These are phyloP conservation scores for Penicillium sp. DNA, from an alignment of 2,329 filamentous ascomycete species.

Conservation along the genomic window DNA sequence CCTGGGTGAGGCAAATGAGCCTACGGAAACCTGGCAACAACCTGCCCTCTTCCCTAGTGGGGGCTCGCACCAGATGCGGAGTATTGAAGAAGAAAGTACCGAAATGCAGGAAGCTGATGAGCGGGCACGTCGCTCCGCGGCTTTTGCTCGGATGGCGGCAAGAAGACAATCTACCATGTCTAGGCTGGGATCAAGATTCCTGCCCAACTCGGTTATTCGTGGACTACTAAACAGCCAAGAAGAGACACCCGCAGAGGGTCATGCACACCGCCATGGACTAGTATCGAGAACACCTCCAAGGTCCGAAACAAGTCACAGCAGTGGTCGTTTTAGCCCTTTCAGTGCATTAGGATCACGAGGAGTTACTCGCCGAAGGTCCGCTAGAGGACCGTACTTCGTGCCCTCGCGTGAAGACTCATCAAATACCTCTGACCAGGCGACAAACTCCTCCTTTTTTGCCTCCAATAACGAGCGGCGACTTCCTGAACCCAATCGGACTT, in stretches of 20 bases:
- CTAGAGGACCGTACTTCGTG: conserved; percentile 45
- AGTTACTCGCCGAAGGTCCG: conserved; percentile 44
- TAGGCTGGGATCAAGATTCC: conserved; percentile 50
- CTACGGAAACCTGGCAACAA: conserved; percentile 25
- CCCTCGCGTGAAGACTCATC: conserved; percentile 40
- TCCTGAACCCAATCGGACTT: conserved; percentile 35
- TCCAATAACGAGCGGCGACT: conserved; percentile 27
- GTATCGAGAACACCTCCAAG: conserved; percentile 43
- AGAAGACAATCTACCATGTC: conserved; percentile 54
- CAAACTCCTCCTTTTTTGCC: conserved; percentile 32
- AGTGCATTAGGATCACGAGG: conserved; percentile 44
- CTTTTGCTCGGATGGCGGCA: conserved; percentile 40
- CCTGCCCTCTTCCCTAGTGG: conserved; percentile 13
- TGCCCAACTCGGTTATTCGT: conserved; percentile 52
- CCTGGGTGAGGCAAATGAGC: conserved; percentile 13
- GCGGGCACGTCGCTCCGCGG: conserved; percentile 36
- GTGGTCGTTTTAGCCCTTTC: conserved; percentile 46
- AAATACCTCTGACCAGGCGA: conserved; percentile 33
- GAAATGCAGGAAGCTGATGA: conserved; percentile 35
- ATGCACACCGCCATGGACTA: conserved; percentile 48
- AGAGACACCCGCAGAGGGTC: conserved; percentile 50
- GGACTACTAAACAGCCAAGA: conserved; percentile 51
- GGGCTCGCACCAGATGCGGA: conserved; percentile 32
- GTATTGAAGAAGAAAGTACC: conserved; percentile 43
- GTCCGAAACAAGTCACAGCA: conserved; percentile 38